Percentiles rank a stretch among this genome's conserved stretches.
Evolutionary conservation across 352 stramenopile species (phyloP).

Genomic region (Phytophthora ohioensis): DNA sequence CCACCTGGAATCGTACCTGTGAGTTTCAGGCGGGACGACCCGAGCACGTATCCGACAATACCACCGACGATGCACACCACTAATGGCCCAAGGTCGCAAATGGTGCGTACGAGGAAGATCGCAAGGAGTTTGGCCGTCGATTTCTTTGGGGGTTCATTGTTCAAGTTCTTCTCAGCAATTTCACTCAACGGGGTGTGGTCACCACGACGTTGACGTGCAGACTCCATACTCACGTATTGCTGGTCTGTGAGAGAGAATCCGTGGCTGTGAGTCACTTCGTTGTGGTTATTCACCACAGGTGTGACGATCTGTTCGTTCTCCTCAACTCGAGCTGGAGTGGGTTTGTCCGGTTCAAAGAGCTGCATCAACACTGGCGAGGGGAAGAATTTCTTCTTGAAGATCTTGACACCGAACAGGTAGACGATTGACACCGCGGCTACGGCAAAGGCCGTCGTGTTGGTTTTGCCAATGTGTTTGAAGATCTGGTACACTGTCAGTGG

Average conservation of each 20-base stretch:
- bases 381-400: constrained; percentile 58
- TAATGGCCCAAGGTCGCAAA: constrained; percentile 74
- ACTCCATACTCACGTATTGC: constrained; percentile 54
- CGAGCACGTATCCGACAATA: constrained; percentile 51
- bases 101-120: constrained; percentile 50
- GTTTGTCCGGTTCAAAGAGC: constrained; percentile 40
- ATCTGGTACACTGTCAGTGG: constrained; percentile 72
- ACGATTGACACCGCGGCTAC: constrained; percentile 67
- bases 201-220: constrained; percentile 21
- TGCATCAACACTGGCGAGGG: constrained; percentile 39
- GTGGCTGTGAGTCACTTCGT: constrained; percentile 32
- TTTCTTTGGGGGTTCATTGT: constrained; percentile 5
- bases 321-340: background rate
- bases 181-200: constrained; percentile 13
- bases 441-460: constrained; percentile 78
- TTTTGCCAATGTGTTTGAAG: constrained; percentile 63
- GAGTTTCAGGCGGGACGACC: constrained; percentile 69
- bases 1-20: constrained; percentile 76
- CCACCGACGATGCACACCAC: constrained; percentile 79
- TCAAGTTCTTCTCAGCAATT: constrained; percentile 18
- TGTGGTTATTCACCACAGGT: constrained; percentile 12
- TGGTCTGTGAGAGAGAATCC: constrained; percentile 59
- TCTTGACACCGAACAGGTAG: constrained; percentile 54
- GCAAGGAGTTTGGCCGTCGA: constrained; percentile 20
- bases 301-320: constrained; percentile 26